Evolutionary conservation across 2,329 filamentous ascomycete species (phyloP).

Genomic region (Bipolaris sorokiniana): DNA sequence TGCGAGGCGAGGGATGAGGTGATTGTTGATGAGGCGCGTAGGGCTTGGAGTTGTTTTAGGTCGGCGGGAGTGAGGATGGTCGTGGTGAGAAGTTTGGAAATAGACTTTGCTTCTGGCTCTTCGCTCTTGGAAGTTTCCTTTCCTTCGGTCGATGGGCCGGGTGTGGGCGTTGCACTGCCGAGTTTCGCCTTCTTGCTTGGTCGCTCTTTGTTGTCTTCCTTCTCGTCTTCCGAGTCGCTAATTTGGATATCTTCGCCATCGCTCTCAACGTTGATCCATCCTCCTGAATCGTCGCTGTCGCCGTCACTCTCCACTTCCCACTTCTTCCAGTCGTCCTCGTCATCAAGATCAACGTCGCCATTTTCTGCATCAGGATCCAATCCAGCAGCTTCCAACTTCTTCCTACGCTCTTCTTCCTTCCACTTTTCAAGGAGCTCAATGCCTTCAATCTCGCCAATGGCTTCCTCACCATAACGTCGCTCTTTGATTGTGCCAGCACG

Average conservation of each 20-base stretch:
- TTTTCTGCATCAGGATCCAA: conserved; percentile 66
- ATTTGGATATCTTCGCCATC: conserved; percentile 78
- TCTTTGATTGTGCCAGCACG: conserved; percentile 76
- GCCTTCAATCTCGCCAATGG: conserved; percentile 85
- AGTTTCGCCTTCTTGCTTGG: conserved; percentile 69
- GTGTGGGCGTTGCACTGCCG: conserved; percentile 49
- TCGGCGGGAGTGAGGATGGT: conserved; percentile 95
- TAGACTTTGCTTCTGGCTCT: conserved; percentile 48
- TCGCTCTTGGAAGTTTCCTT: conserved; percentile 53
- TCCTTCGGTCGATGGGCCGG: conserved; percentile 8
- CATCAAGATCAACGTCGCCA: conserved; percentile 66
- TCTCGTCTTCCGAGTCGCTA: conserved; percentile 74
- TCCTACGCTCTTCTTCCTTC: conserved; percentile 87
- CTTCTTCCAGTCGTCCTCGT: conserved; percentile 61
- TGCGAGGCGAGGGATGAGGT: conserved; percentile 63
- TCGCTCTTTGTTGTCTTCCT: conserved; percentile 57
- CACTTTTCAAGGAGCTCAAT: conserved; percentile 89
- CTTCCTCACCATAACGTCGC: conserved; percentile 81
- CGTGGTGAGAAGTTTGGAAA: conserved; percentile 79
- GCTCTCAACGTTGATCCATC: conserved; percentile 89
- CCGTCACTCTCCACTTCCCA: conserved; percentile 66
- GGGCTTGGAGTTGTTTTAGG: conserved; percentile 89
- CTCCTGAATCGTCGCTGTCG: conserved; percentile 75
- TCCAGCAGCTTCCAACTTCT: conserved; percentile 72
- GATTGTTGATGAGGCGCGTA: conserved; percentile 75